Percentiles rank a stretch among this genome's conserved stretches.
Evolutionary conservation across 768 basidiomycete species (phyloP).

Genomic region (Boletellus sp.): DNA sequence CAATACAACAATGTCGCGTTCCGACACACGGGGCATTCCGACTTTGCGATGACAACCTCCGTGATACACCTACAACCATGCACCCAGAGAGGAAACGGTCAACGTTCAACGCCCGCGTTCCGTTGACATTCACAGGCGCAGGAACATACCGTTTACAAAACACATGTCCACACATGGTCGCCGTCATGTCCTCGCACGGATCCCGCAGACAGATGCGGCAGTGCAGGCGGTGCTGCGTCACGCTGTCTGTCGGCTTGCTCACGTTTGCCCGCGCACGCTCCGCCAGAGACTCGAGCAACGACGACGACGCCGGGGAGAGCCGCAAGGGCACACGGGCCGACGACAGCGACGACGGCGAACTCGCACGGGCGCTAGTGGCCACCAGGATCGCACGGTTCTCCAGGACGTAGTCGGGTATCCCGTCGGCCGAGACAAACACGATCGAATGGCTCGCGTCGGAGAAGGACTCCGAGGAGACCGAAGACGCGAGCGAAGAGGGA

Average conservation of each 20-base stretch:
- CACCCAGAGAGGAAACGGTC: too few species aligned
- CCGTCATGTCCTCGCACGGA: constrained; percentile 50
- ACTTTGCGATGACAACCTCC: constrained; percentile 41
- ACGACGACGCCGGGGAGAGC: constrained; percentile 24
- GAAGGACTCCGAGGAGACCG: constrained; percentile 8
- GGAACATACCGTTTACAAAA: constrained; percentile 51
- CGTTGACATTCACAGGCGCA: neutral
- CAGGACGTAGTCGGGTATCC: constrained; percentile 28
- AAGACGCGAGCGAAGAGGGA: constrained; percentile 11
- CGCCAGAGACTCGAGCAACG: constrained; percentile 18
- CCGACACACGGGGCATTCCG: constrained; percentile 51
- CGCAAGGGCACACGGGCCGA: constrained; percentile 15
- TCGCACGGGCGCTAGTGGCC: constrained; percentile 23
- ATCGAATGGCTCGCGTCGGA: constrained; percentile 19
- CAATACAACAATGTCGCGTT: constrained; percentile 52
- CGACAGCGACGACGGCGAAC: constrained; percentile 9
- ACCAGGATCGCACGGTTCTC: constrained; percentile 31
- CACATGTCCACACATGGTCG: constrained; percentile 60
- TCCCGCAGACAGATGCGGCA: constrained; percentile 50
- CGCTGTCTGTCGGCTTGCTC: neutral
- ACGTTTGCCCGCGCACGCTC: neutral
- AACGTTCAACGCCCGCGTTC: neutral
- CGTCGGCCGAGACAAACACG: constrained; percentile 29
- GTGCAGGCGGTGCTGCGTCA: constrained; percentile 31
- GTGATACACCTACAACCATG: constrained; percentile 46